These are phyloP conservation scores for Nicotiana obtusifolia DNA, from an alignment of 257 asterid species.

Conservation along the genomic window DNA sequence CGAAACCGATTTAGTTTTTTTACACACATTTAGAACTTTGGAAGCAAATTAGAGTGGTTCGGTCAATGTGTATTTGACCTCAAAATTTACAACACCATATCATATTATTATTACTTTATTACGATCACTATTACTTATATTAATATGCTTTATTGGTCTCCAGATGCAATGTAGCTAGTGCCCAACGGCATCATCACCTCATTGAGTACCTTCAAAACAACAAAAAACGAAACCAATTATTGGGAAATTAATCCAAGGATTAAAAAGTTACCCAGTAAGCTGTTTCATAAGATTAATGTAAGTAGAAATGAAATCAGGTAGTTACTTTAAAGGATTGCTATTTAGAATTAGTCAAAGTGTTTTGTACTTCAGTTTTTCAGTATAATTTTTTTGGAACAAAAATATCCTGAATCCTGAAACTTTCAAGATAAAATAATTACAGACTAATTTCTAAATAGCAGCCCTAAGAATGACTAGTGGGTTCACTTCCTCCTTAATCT, in stretches of 20 bases:
- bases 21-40: slow-evolving; percentile 8
- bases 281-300: neutral
- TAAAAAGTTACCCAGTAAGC: neutral
- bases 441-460: no score
- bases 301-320: no score
- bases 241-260: neutral
- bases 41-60: neutral
- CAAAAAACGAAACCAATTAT: neutral
- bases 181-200: slow-evolving; percentile 6
- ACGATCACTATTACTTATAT: neutral
- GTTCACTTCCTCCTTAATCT: no score
- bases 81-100: neutral
- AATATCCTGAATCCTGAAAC: no score
- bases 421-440: no score
- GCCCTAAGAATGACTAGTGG: no score
- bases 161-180: neutral
- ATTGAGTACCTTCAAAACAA: slow-evolving; percentile 15
- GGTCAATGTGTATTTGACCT: slow-evolving; percentile 47
- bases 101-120: neutral
- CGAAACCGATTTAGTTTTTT: neutral
- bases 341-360: no score
- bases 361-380: no score
- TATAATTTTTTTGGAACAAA: no score
- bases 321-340: no score
- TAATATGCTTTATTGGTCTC: neutral